Base-by-base conservation (phyloP, 768 basidiomycete genomes). In the Coprinopsis cinerea region DNA sequence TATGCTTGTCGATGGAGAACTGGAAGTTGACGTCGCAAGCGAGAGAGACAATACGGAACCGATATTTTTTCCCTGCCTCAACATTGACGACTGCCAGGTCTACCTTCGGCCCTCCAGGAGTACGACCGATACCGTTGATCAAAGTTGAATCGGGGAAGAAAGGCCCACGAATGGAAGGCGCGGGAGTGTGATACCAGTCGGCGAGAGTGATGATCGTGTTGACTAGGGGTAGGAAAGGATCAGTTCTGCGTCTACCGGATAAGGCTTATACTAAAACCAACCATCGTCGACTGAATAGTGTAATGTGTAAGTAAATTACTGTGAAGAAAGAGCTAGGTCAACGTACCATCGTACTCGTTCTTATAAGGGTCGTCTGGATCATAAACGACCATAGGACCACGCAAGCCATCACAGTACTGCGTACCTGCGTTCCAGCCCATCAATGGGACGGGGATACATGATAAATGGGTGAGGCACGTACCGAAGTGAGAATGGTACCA, bases 131-230 rank as follows among this genome's bases (percentile, higher is more conserved):
- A 11, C 74, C 73, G 46, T 75, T 75, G 47, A 75, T 71, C 24
- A 76, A 49, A 0, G 69, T 72, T n/a, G 27, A 45, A 23, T 51
- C 55, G 9, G 51, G 44, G 1, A 6, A 18, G 2, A 39, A 27
- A 14, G 36, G 20, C 6, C 47, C 55, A 55, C 51, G 59, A 57
- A 58, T 54, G 55, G 48, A 51, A 4, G 43, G 62, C 1, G 49
- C 17, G 44, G 54, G 62, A 24, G 44, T 47, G 40, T 59, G 49
- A 39, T 57, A 72, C 74, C 74, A 78, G 41, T 79, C 78, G 0
- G 75, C 63, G 26, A 78, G 64, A 0, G 77, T 76, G 49, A 78
- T 75, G 2, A 78, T 57, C 0, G 77, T 78, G 6, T 35, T 25
- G 20, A 59, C 61, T 61, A 22, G 13, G 4, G 27, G 30, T 34